Evolutionary conservation across 2,329 filamentous ascomycete genomes (phyloP).

Genomic region (Ascocoryne sarcoides): DNA sequence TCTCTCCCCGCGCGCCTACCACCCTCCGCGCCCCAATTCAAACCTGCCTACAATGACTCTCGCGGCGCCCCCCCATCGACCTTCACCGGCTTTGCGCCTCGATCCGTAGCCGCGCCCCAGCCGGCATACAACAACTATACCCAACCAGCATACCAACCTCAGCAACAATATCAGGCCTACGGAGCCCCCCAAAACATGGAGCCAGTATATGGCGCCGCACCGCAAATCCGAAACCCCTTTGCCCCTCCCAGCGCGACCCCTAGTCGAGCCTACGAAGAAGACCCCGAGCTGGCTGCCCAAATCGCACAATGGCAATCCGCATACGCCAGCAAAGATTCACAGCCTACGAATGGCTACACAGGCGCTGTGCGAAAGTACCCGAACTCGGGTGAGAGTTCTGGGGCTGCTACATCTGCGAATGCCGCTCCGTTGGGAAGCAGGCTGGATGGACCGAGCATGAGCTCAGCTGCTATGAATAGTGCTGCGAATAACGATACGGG

Average conservation of each 20-base stretch:
- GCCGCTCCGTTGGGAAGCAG: conserved; percentile 33
- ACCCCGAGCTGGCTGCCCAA: conserved; percentile 81
- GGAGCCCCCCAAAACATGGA: conserved; percentile 16
- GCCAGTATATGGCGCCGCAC: conserved; percentile 42
- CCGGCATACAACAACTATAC: conserved; percentile 17
- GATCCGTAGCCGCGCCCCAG: conserved; percentile 40
- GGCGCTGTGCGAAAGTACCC: conserved; percentile 27
- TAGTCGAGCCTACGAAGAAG: conserved; percentile 38
- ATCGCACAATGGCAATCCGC: conserved; percentile 94
- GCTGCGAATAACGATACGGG: conserved; percentile 39
- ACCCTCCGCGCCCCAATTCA: conserved; percentile 30
- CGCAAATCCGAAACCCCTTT: conserved; percentile 76
- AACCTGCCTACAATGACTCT: conserved; percentile 21
- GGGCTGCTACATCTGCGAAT: conserved; percentile 37
- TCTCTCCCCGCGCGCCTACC: conserved; percentile 75
- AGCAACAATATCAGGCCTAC: conserved; percentile 20
- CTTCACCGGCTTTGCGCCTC: conserved; percentile 45
- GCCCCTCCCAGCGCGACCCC: conserved; percentile 42
- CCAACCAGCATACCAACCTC: conserved; percentile 24
- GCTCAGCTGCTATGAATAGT: conserved; percentile 55
- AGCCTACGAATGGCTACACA: conserved; percentile 23
- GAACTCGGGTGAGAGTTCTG: conserved; percentile 34
- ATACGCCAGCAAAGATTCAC: conserved; percentile 59
- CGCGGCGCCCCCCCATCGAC: conserved; percentile 14
- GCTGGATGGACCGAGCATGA: conserved; percentile 55